A percentile compares a stretch with the other conserved stretches of the same genome.
Conservation (phyloP, 2,329 filamentous ascomycete genomes). For the Cercospora brassicicola region DNA sequence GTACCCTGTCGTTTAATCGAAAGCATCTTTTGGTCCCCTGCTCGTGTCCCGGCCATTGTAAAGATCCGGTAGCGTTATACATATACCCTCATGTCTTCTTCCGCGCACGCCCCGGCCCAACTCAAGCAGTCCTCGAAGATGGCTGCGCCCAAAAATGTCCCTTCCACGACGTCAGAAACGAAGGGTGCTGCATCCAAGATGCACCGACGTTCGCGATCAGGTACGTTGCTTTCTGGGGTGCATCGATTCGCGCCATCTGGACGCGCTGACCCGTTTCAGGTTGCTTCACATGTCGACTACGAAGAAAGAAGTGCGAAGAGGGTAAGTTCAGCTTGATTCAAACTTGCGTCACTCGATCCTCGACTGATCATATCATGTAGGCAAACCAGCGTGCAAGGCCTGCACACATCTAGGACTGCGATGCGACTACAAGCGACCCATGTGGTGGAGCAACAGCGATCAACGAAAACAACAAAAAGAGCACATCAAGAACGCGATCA, state of each 20-base stretch:
- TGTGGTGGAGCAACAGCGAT: slow-evolving; percentile 97
- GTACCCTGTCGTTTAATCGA: slow-evolving; percentile 46
- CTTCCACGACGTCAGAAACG: slow-evolving; percentile 50
- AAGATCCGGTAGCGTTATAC: slow-evolving; percentile 40
- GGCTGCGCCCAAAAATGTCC: slow-evolving; percentile 50
- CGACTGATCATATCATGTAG: neutral
- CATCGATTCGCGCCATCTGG: slow-evolving; percentile 33
- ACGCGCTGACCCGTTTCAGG: slow-evolving; percentile 51
- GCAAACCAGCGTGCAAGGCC: slow-evolving; percentile 61
- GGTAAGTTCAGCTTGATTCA: slow-evolving; percentile 33
- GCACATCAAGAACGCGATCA: slow-evolving; percentile 94
- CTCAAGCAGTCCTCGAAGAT: slow-evolving; percentile 47
- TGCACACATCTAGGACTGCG: slow-evolving; percentile 73
- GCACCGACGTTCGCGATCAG: slow-evolving; percentile 91
- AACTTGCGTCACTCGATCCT: neutral
- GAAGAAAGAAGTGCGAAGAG: slow-evolving; percentile 70
- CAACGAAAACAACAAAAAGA: slow-evolving; percentile 85
- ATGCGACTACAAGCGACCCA: slow-evolving; percentile 94
- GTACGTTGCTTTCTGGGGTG: slow-evolving; percentile 58
- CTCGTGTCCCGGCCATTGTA: slow-evolving; percentile 36
- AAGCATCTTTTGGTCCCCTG: slow-evolving; percentile 36
- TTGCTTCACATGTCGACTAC: slow-evolving; percentile 67
- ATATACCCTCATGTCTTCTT: slow-evolving; percentile 50
- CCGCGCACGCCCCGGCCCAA: slow-evolving; percentile 43
- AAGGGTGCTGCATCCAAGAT: slow-evolving; percentile 71